Conservation (phyloP, 2,329 filamentous ascomycete genomes). For the Aaosphaeria pasadenensis region DNA sequence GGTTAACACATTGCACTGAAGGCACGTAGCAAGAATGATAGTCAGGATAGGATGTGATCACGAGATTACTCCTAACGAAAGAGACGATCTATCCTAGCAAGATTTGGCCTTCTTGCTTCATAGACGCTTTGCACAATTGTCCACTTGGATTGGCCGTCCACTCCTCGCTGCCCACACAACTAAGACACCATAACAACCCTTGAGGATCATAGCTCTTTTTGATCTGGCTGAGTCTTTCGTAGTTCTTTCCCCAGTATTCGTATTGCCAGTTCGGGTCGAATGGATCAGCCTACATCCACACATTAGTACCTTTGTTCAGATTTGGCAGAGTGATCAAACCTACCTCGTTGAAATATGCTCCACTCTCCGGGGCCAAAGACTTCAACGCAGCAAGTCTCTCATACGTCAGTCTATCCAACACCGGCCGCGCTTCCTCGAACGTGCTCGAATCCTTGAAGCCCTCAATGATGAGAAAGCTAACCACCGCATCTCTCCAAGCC, state of each 20-base stretch:
- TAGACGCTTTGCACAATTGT: constrained; percentile 11
- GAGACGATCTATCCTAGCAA: no score
- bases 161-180: constrained; percentile 26
- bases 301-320: not conserved
- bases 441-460: constrained; percentile 9
- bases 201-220: constrained; percentile 21
- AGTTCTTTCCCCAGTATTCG: constrained; percentile 18
- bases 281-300: constrained; percentile 9
- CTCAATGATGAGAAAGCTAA: constrained; percentile 15
- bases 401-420: constrained; percentile 6
- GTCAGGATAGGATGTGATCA: no score
- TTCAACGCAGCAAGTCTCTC: constrained; percentile 15
- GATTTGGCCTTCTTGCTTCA: no score
- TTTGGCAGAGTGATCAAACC: not conserved
- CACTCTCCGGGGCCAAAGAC: constrained; percentile 15
- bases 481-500: constrained; percentile 22
- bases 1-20: no score
- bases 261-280: constrained; percentile 24
- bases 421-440: constrained; percentile 1
- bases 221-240: constrained; percentile 11
- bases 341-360: constrained; percentile 28
- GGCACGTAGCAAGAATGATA: no score
- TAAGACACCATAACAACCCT: constrained; percentile 19
- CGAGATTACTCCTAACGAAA: no score
- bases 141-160: constrained; percentile 13